Conservation (phyloP, 306 rosid species). For the Malus domestica region ASM211411v1 NC_041791.1:26139501-26140000, state of each 20-base stretch:
- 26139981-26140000: slow-evolving; percentile 25
- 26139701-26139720: slow-evolving; percentile 22
- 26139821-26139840: slow-evolving; percentile 31
- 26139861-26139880: slow-evolving; percentile 61
- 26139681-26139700: slow-evolving; percentile 51
- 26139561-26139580: slow-evolving; percentile 41
- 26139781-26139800: slow-evolving; percentile 15
- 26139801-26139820: not conserved
- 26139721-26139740: slow-evolving; percentile 16
- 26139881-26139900: slow-evolving; percentile 46
- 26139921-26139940: slow-evolving; percentile 50
- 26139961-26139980: slow-evolving; percentile 45
- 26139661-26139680: slow-evolving; percentile 35
- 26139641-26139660: slow-evolving; percentile 53
- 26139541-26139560: slow-evolving; percentile 76
- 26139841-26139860: slow-evolving; percentile 35
- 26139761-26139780: slow-evolving; percentile 38
- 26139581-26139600: slow-evolving; percentile 37
- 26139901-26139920: slow-evolving; percentile 51
- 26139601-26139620: slow-evolving; percentile 90
- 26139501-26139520: not conserved
- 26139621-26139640: slow-evolving; percentile 51
- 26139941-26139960: slow-evolving; percentile 44
- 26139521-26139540: slow-evolving; percentile 45
- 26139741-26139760: not conserved